These are phyloP conservation scores for Coniochaeta ligniaria DNA, from an alignment of 2,329 filamentous ascomycete species.

Conservation along the genomic window DNA sequence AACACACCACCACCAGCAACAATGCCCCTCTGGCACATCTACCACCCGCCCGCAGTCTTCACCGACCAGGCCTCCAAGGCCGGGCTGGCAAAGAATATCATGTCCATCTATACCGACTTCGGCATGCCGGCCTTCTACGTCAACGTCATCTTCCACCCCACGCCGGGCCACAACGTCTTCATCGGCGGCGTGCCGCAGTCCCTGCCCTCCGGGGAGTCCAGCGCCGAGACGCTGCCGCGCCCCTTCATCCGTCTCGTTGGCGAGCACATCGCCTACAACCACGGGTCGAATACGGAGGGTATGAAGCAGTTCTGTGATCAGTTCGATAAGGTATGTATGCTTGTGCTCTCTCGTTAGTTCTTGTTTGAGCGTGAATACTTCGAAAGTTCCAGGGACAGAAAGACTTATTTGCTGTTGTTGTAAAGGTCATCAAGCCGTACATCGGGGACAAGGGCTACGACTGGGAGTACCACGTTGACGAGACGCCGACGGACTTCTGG, in stretches of 20 bases:
- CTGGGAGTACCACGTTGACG: background rate
- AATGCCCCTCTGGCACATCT: constrained; percentile 15
- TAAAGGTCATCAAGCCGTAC: background rate
- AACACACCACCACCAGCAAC: background rate
- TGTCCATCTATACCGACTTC: constrained; percentile 6
- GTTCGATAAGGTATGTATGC: background rate
- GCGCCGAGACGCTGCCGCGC: background rate
- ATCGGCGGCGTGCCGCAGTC: constrained; percentile 7
- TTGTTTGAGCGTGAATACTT: background rate
- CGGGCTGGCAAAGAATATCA: constrained; percentile 8
- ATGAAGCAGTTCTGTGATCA: background rate
- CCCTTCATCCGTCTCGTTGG: constrained; percentile 11
- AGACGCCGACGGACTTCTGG: background rate
- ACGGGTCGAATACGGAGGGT: background rate
- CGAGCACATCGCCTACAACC: constrained; percentile 10
- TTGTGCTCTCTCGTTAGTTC: background rate
- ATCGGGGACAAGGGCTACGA: background rate
- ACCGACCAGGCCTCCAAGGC: constrained; percentile 7
- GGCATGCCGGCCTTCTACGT: constrained; percentile 14
- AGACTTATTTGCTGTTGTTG: background rate
- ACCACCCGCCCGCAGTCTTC: constrained; percentile 11
- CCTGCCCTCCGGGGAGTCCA: background rate
- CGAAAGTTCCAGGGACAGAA: no score
- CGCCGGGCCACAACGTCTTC: constrained; percentile 6
- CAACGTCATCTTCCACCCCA: constrained; percentile 8